Conservation (phyloP, 352 stramenopile genomes). For the Globisporangium iwayamae region DNA sequence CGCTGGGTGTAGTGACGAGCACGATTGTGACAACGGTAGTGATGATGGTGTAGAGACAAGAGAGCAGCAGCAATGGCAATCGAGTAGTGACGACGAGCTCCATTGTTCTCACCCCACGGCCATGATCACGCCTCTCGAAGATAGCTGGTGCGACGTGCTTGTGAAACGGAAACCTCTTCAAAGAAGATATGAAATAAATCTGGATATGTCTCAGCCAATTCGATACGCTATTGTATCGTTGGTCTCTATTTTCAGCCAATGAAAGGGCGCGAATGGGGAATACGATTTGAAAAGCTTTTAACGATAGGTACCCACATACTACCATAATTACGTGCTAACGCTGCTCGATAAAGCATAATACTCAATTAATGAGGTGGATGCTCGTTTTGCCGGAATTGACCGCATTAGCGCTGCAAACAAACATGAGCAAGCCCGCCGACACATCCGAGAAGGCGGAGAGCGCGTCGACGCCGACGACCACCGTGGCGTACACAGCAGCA, state of each 20-base stretch:
- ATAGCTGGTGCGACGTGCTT: neutral
- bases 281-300: no score
- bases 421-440: slow-evolving; percentile 31
- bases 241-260: neutral
- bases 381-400: no score
- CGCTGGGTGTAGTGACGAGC: neutral
- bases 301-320: no score
- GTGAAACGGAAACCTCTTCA: neutral
- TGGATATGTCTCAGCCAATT: neutral
- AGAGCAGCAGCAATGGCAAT: neutral
- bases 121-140: neutral
- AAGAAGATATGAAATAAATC: neutral
- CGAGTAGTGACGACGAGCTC: neutral
- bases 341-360: no score
- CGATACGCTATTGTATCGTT: neutral
- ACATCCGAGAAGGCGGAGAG: slow-evolving; percentile 9
- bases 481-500: neutral
- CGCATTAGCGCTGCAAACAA: slow-evolving; percentile 1
- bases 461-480: slow-evolving; percentile 1
- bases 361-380: no score
- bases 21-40: no score
- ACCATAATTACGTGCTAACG: no score
- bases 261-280: no score
- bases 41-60: neutral
- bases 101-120: neutral